Conservation (phyloP, 2,329 filamentous ascomycete species). For the Metarhizium brunneum region DNA sequence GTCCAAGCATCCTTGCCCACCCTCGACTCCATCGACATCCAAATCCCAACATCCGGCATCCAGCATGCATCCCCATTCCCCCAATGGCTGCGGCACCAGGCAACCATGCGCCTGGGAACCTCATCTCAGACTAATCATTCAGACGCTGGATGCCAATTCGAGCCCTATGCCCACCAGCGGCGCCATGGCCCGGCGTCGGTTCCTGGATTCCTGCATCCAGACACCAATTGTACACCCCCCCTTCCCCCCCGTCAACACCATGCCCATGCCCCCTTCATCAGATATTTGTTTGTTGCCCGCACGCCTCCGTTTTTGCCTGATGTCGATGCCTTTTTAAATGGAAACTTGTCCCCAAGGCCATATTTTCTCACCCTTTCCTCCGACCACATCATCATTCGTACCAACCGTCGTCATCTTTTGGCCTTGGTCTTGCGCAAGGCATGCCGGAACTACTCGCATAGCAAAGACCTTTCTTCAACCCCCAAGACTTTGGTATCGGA, state of each 20-base stretch:
- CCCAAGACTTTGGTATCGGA: not conserved
- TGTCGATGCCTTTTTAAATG: conserved; percentile 6
- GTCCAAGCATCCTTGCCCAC: too few relatives aligned
- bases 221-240: not conserved
- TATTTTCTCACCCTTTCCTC: not conserved
- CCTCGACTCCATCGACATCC: too few relatives aligned
- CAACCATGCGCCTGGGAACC: conserved; percentile 18
- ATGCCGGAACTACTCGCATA: not conserved
- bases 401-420: not conserved
- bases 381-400: not conserved
- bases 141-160: not conserved
- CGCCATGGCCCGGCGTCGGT: conserved; percentile 2
- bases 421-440: not conserved
- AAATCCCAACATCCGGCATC: conserved; percentile 2
- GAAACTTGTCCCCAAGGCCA: not conserved
- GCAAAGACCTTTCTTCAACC: not conserved
- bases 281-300: not conserved
- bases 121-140: conserved; percentile 4
- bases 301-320: not conserved
- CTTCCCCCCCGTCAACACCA: not conserved
- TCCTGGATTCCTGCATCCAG: conserved; percentile 8
- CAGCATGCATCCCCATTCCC: not conserved
- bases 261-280: not conserved
- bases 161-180: not conserved
- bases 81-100: conserved; percentile 17